These are phyloP conservation scores for Beauveria pseudobassiana DNA, from an alignment of 2,329 filamentous ascomycete genomes.

Conservation along the genomic window DNA sequence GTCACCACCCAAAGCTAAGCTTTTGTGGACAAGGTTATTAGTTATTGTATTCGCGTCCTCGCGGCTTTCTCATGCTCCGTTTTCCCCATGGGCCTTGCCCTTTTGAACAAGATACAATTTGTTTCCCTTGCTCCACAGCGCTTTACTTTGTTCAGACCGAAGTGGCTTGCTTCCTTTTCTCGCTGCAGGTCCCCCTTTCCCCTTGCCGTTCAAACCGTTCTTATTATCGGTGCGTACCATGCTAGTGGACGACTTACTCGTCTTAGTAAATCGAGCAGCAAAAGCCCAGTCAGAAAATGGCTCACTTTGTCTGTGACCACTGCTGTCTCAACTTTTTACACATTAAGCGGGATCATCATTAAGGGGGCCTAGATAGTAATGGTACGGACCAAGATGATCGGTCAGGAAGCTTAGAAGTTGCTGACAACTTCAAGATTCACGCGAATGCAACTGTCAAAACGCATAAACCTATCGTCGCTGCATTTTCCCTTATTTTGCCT, in stretches of 20 bases:
- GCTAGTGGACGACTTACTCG: not conserved
- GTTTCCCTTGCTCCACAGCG: not conserved
- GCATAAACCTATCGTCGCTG: not conserved
- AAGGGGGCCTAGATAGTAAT: not conserved
- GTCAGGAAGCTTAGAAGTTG: not conserved
- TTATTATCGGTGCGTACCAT: not conserved
- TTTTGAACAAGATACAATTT: not conserved
- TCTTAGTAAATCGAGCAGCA: not conserved
- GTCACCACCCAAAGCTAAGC: not conserved
- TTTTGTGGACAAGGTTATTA: not conserved
- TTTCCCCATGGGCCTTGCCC: not conserved
- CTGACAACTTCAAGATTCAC: not conserved
- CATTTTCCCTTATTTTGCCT: not conserved
- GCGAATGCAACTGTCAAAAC: not conserved
- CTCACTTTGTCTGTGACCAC: not conserved
- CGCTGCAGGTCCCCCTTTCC: not conserved
- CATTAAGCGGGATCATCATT: not conserved
- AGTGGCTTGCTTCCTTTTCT: not conserved
- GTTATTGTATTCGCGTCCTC: not conserved
- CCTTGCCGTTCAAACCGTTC: not conserved
- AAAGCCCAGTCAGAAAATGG: not conserved
- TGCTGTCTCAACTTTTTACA: not conserved
- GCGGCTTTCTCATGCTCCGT: not conserved
- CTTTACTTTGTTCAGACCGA: slow-evolving; percentile 5
- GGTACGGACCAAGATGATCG: not conserved